Evolutionary conservation across 1,139 yeast species (phyloP).

Genomic region (Zhuliangozyma blackwelliae): DNA sequence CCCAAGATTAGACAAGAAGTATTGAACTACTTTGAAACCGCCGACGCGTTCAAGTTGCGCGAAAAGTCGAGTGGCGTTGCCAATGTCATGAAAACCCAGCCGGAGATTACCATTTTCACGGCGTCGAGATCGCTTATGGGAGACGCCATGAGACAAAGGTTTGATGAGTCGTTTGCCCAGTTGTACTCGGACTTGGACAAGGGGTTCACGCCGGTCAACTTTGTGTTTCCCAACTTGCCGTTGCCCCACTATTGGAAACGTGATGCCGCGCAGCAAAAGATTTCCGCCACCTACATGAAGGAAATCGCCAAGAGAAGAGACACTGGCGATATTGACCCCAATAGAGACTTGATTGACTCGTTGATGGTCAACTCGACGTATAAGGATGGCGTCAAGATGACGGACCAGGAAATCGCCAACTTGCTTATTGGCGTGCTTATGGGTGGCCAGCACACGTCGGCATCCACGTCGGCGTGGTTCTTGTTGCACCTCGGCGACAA

Average conservation of each 20-base stretch:
- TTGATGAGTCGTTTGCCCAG: slow-evolving; percentile 79
- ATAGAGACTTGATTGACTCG: slow-evolving; percentile 86
- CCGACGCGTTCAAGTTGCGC: slow-evolving; percentile 41
- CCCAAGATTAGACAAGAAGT: slow-evolving; percentile 85
- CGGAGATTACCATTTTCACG: slow-evolving; percentile 94
- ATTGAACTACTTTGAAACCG: slow-evolving; percentile 52
- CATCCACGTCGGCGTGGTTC: slow-evolving; percentile 94
- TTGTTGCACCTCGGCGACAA: slow-evolving; percentile 83
- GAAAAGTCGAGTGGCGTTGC: slow-evolving; percentile 46
- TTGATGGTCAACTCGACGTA: slow-evolving; percentile 78
- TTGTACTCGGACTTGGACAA: slow-evolving; percentile 89
- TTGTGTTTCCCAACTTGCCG: slow-evolving; percentile 92
- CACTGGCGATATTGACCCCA: slow-evolving; percentile 66
- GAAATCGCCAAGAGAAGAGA: slow-evolving; percentile 72
- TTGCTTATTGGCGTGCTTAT: slow-evolving; percentile 90
- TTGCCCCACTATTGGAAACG: slow-evolving; percentile 80
- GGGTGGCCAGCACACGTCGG: slow-evolving; percentile 99
- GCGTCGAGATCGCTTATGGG: slow-evolving; percentile 91
- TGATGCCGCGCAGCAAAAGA: slow-evolving; percentile 81
- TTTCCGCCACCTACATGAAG: slow-evolving; percentile 74
- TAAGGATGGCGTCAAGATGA: slow-evolving; percentile 90
- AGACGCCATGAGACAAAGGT: slow-evolving; percentile 80
- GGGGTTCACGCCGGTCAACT: slow-evolving; percentile 94
- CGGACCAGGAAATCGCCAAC: slow-evolving; percentile 92
- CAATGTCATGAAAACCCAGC: slow-evolving; percentile 80